These are phyloP conservation scores for Paxillus ammoniavirescens DNA, from an alignment of 768 basidiomycete genomes.

Conservation along the genomic window DNA sequence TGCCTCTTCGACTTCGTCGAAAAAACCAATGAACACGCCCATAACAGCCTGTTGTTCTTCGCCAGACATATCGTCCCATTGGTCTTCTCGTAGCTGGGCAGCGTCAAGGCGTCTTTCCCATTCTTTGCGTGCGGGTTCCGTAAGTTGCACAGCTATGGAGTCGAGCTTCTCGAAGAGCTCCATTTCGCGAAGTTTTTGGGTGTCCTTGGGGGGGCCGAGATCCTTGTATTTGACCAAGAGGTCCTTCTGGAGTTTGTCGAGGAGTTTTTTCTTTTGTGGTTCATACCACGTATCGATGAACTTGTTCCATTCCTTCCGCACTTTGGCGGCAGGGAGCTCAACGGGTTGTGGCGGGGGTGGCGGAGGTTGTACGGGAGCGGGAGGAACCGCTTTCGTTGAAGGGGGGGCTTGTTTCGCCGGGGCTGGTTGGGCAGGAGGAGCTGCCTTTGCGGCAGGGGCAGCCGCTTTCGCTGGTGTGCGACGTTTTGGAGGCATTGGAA, in stretches of 20 bases:
- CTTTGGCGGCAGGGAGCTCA: conserved; percentile 22
- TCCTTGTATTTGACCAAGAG: conserved; percentile 31
- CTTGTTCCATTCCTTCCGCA: conserved; percentile 30
- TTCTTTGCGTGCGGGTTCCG: conserved; percentile 31
- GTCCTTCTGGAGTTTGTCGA: conserved; percentile 31
- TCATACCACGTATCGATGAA: conserved; percentile 31
- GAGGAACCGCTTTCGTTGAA: conserved; percentile 10
- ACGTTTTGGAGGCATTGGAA: conserved; percentile 31
- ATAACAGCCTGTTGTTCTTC: conserved; percentile 32
- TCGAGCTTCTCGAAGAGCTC: conserved; percentile 27
- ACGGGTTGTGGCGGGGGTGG: conserved; percentile 17
- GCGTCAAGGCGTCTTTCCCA: conserved; percentile 33
- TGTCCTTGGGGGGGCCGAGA: conserved; percentile 20
- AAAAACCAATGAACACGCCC: conserved; percentile 29
- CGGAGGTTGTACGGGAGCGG: conserved; percentile 1
- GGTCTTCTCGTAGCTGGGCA: conserved; percentile 27
- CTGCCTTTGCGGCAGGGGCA: conserved; percentile 8
- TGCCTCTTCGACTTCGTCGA: conserved; percentile 28
- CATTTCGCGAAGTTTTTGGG: conserved; percentile 28
- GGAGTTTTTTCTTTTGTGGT: conserved; percentile 26
- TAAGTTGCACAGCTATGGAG: conserved; percentile 19
- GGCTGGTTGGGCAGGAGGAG: conserved; percentile 3
- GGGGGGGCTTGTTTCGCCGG: conserved; percentile 6
- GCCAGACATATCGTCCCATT: conserved; percentile 31
- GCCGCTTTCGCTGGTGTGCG: conserved; percentile 18